Conservation (phyloP, 78 protist species). For the Isochrysis galbana region DNA sequence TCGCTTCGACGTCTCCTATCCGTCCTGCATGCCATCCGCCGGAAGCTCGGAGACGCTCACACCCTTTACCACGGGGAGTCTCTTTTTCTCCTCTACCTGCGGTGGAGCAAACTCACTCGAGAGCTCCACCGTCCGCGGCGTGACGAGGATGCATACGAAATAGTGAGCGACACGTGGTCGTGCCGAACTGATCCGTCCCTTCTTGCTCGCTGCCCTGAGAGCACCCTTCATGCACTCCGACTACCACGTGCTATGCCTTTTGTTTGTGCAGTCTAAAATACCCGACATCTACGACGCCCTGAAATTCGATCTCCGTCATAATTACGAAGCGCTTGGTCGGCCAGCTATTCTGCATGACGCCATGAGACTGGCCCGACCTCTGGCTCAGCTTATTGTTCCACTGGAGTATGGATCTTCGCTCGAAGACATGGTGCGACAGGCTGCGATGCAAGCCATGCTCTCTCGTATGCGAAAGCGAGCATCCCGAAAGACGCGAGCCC, state of each 20-base stretch:
- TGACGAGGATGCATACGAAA: neutral
- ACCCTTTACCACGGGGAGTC: conserved; percentile 26
- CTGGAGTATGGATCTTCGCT: conserved; percentile 35
- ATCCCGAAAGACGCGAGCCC: neutral
- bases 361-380: neutral
- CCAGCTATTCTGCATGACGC: neutral
- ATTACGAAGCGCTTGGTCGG: neutral
- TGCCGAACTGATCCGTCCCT: too few relatives aligned
- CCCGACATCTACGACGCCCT: conserved; percentile 70
- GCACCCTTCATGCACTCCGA: too few relatives aligned
- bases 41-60: neutral
- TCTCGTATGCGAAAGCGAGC: neutral
- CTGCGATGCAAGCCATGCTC: neutral
- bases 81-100: conserved; percentile 16
- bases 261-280: too few relatives aligned
- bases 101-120: conserved; percentile 57
- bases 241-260: too few relatives aligned
- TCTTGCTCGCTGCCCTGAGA: too few relatives aligned
- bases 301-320: conserved; percentile 54
- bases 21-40: neutral
- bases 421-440: neutral
- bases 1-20: neutral
- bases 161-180: neutral
- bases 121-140: conserved; percentile 23
- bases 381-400: conserved; percentile 38